Conservation (phyloP, 2,329 filamentous ascomycete species). For the Alternaria viburni region DNA sequence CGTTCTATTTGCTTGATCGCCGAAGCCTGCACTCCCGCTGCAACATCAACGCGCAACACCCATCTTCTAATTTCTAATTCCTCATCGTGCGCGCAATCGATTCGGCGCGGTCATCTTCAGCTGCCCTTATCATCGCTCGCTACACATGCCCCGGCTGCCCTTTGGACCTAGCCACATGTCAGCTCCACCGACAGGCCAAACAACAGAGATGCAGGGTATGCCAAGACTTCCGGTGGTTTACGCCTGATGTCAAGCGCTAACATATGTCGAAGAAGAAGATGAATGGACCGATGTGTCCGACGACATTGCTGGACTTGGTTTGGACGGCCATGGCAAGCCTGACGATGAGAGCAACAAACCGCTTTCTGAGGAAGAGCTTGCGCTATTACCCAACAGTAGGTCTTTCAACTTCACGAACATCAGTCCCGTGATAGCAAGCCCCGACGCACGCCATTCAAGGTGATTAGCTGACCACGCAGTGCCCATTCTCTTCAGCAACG, state of each 20-base stretch:
- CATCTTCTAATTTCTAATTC: neutral
- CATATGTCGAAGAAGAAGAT: slow-evolving; percentile 7
- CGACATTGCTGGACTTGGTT: neutral
- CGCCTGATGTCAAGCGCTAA: neutral
- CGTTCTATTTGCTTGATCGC: neutral
- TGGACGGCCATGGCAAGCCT: neutral
- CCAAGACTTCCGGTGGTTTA: too few species aligned
- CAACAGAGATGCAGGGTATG: neutral
- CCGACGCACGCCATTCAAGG: neutral
- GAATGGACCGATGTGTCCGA: slow-evolving; percentile 17
- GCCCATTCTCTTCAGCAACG: slow-evolving; percentile 30
- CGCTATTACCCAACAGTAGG: slow-evolving; percentile 23
- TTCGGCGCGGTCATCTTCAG: neutral
- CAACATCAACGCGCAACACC: neutral
- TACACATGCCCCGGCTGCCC: neutral
- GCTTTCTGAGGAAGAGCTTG: neutral
- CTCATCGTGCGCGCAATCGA: neutral
- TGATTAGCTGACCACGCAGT: slow-evolving; percentile 18
- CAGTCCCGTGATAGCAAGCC: neutral
- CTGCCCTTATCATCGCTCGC: neutral
- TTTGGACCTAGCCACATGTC: neutral
- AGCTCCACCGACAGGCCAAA: neutral
- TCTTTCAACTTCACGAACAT: neutral
- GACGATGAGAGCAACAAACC: neutral
- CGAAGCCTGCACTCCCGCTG: neutral